Evolutionary conservation across 2,329 filamentous ascomycete genomes (phyloP), one percentile per base, ranked within the genome.

Genomic region (Calycina marina): DNA sequence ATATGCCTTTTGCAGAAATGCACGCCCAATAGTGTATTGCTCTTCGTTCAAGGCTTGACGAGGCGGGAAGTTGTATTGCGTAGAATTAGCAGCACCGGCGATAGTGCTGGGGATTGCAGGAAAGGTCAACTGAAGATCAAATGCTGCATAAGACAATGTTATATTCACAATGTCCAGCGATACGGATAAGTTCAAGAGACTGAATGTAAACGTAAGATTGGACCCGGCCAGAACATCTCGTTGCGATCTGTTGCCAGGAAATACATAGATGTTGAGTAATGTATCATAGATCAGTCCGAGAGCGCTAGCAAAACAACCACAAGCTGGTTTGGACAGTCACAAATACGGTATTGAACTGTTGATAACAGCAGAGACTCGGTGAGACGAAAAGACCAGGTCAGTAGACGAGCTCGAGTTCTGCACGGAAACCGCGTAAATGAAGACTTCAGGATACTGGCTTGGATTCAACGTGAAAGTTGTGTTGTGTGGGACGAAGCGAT

Each of bases 261-360:
- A 65, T 0, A 73, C 63, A 46, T 84, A 84, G 0, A 83, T 52
- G 8, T 72, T 62, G 6, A 75, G 66, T 2, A 63, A 65, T 29
- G 62, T 64, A 52, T 82, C 74, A 50, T 74, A 80, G 2, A 62
- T 67, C 25, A 85, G 58, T 30, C 73, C 73, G 33, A 84, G 65
- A 2, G 66, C 64, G 2, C 59, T 40, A 25, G 77, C 77, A 44
- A 85, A 81, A 3, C 62, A 61, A 31, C 73, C 60, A 50, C 78
- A 83, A 10, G 77, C 59, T 3, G 50, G 45, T 17, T 61, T 50
- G 1, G 76, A 75, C 4, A 80, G 58, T 67, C 69, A 79, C 4
- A 80, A 54, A 41, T 69, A 73, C 2, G 73, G 69, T 1, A 73
- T 69, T 0, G 72, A 69, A 38, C 69, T 73, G 48, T 81, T 75